Evolutionary conservation across 2,329 filamentous ascomycete genomes (phyloP), one percentile per base, ranked within the genome.

Genomic region (Saccharata proteae): DNA sequence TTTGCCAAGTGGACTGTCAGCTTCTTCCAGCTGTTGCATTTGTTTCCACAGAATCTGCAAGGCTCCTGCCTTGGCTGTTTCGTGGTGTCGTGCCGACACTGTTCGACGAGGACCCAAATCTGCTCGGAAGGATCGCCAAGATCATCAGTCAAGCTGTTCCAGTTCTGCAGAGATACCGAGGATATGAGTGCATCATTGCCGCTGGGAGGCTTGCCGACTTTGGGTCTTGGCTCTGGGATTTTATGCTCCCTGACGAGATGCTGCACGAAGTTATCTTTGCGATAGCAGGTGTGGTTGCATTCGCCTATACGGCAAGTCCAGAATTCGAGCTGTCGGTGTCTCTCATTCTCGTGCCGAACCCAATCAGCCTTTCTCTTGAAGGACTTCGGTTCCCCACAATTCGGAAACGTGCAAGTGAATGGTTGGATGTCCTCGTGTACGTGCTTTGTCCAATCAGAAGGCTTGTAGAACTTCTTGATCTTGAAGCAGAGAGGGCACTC

Each of bases 301-400:
- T 88, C 84, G 4, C 77, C 70, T 13, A 85, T 71, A 38, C 81
- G 75, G 49, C 86, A 94, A 5, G 70, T 76, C 85, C 85, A 94
- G 76, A 82, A 90, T 47, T 93, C 85, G 3, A 93, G 62, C 40
- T 92, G 83, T 15, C 86, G 73, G 51, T 94, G 86, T 16, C 80
- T 76, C 55, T 94, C 86, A 43, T 88, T 93, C 51, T 93, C 86
- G 47, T 94, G 86, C 17, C 86, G 73, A 14, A 93, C 84, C 86
- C 86, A 94, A 51, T 94, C 86, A 10, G 86, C 86, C 57, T 93
- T 94, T 28, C 85, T 74, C 58, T 93, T 93, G 64, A 93, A 94
- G 20, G 83, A 85, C 55, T 92, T 93, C 12, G 81, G 76, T 28
- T 93, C 84, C 6, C 71, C 70, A 49, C 86, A 93, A 30, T 74